These are phyloP conservation scores for Dacryopinax spathularia DNA, from an alignment of 768 basidiomycete genomes.

Conservation along the genomic window DNA sequence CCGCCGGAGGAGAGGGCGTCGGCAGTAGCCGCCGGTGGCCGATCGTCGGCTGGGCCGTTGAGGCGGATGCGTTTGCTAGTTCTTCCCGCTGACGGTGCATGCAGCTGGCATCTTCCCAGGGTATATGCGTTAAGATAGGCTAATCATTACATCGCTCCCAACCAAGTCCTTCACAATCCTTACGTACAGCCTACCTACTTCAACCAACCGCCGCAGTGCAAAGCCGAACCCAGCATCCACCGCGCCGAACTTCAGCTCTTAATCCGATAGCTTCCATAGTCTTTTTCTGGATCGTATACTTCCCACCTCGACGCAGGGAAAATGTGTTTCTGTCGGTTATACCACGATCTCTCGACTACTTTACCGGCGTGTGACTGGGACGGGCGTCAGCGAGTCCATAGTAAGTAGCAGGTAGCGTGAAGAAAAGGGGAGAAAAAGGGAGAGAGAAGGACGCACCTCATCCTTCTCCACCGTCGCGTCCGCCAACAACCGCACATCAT, in stretches of 20 bases:
- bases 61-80: no score
- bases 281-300: conserved; percentile 91
- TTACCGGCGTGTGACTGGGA: conserved; percentile 71
- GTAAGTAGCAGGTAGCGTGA: not conserved
- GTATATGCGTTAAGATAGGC: no score
- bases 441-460: conserved; percentile 42
- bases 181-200: conserved; percentile 1
- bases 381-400: not conserved
- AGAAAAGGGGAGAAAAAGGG: not conserved
- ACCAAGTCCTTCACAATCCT: no score
- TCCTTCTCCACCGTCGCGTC: conserved; percentile 97
- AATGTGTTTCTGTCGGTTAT: conserved; percentile 92
- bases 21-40: no score
- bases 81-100: no score
- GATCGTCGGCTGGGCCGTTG: no score
- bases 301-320: conserved; percentile 97
- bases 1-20: no score
- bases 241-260: conserved; percentile 6
- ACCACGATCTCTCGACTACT: conserved; percentile 91
- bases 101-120: no score
- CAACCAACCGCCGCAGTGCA: not conserved
- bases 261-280: conserved; percentile 85
- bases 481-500: conserved; percentile 84
- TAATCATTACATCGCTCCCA: no score
- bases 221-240: not conserved